Conservation (phyloP, 1,139 yeast species). For the Geotrichum siamense region DNA sequence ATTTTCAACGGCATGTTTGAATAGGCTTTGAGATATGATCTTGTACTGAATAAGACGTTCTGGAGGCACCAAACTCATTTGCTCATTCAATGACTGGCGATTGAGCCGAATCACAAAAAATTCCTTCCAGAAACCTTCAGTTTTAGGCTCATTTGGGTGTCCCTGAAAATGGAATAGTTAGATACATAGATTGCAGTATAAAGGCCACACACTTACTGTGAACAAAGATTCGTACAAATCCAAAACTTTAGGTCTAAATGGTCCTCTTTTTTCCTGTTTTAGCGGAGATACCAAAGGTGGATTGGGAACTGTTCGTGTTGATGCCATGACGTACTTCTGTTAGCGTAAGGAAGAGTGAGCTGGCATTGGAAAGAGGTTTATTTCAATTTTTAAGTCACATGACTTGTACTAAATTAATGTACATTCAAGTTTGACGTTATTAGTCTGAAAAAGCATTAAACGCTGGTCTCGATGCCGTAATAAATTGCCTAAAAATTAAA, state of each 20-base stretch:
- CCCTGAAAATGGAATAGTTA: constrained; percentile 15
- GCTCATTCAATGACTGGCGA: constrained; percentile 25
- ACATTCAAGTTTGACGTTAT: too few species aligned
- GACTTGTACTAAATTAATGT: too few species aligned
- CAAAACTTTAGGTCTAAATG: constrained; percentile 34
- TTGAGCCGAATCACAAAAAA: constrained; percentile 34
- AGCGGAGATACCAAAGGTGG: constrained; percentile 29
- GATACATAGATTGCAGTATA: background rate
- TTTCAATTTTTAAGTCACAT: too few species aligned
- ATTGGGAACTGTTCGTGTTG: background rate
- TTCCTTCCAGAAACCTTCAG: constrained; percentile 37
- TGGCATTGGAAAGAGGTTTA: too few species aligned
- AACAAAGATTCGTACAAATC: constrained; percentile 34
- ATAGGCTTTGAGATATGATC: constrained; percentile 26
- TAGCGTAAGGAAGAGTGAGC: too few species aligned
- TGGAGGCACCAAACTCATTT: constrained; percentile 23
- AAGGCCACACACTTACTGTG: constrained; percentile 20
- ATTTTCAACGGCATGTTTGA: constrained; percentile 27
- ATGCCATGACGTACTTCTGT: too few species aligned
- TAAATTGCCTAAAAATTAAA: too few species aligned
- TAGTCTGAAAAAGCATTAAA: too few species aligned
- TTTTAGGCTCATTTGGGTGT: constrained; percentile 12
- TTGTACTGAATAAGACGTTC: constrained; percentile 27
- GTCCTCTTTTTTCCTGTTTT: constrained; percentile 33
- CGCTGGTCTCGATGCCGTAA: too few species aligned